A percentile compares a stretch with the other conserved stretches of the same genome.
Evolutionary conservation across 177 flowering plant genomes (phyloP).

Genomic region (Tripterygium wilfordii): DNA sequence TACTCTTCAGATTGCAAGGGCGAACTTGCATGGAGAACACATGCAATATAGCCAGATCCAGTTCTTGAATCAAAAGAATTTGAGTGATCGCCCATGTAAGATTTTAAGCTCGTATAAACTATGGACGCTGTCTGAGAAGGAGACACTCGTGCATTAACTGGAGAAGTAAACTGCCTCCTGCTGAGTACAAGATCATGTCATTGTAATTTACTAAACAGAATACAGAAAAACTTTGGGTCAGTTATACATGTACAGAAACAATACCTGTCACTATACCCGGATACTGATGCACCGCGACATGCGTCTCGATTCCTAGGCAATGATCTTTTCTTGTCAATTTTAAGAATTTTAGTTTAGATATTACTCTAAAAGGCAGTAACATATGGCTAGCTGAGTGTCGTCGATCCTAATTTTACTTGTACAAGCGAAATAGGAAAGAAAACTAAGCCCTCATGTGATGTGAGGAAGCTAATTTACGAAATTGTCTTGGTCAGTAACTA

Average conservation of each 20-base stretch:
- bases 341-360: constrained; percentile 1
- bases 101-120: constrained; percentile 29
- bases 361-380: neutral
- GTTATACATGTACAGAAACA: neutral
- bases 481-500: too few species aligned
- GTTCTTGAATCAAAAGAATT: constrained; percentile 42
- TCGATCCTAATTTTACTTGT: too few species aligned
- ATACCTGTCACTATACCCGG: constrained; percentile 43
- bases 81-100: constrained; percentile 31
- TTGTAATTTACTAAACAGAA: neutral
- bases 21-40: constrained; percentile 34
- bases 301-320: constrained; percentile 24
- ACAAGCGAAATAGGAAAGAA: too few species aligned
- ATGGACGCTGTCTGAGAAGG: constrained; percentile 39
- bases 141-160: constrained; percentile 26
- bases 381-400: too few species aligned
- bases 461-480: too few species aligned
- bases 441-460: too few species aligned
- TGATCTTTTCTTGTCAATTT: constrained; percentile 34
- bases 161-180: constrained; percentile 46
- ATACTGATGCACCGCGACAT: constrained; percentile 18
- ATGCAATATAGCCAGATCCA: constrained; percentile 38
- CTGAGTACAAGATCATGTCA: constrained; percentile 8
- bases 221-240: neutral
- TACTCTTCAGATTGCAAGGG: constrained; percentile 32